These are phyloP conservation scores for Colletotrichum salicis DNA, from an alignment of 2,329 filamentous ascomycete species.

Conservation along the genomic window DNA sequence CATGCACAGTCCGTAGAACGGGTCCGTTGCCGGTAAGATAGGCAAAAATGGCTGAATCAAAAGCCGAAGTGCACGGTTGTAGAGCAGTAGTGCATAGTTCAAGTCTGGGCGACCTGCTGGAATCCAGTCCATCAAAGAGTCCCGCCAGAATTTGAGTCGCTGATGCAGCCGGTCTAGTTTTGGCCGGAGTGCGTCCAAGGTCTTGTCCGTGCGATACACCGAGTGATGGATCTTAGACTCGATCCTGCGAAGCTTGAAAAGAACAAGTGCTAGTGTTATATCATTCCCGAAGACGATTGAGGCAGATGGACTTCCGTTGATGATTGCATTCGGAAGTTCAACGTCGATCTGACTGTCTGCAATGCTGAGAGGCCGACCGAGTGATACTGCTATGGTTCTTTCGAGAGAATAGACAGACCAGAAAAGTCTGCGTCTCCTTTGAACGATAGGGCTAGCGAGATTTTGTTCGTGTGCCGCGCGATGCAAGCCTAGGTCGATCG, in stretches of 20 bases:
- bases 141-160: slow-evolving; percentile 61
- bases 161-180: slow-evolving; percentile 59
- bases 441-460: not conserved
- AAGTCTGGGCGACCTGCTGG: slow-evolving; percentile 58
- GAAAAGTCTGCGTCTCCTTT: slow-evolving; percentile 55
- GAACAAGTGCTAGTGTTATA: slow-evolving; percentile 52
- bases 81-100: slow-evolving; percentile 61
- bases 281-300: slow-evolving; percentile 46
- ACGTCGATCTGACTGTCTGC: slow-evolving; percentile 63
- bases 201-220: slow-evolving; percentile 61
- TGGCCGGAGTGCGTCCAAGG: slow-evolving; percentile 53
- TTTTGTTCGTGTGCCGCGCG: slow-evolving; percentile 54
- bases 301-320: slow-evolving; percentile 40
- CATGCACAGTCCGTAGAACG: slow-evolving; percentile 56
- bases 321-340: slow-evolving; percentile 53
- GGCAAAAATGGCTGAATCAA: slow-evolving; percentile 62
- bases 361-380: slow-evolving; percentile 61
- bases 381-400: slow-evolving; percentile 59
- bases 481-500: slow-evolving; percentile 62
- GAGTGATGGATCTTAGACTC: slow-evolving; percentile 62
- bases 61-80: slow-evolving; percentile 60
- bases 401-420: slow-evolving; percentile 64
- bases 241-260: slow-evolving; percentile 57
- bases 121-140: slow-evolving; percentile 65
- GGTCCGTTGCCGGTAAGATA: slow-evolving; percentile 55